Conservation (phyloP, 352 stramenopile genomes). For the Globisporangium okanoganense region DNA sequence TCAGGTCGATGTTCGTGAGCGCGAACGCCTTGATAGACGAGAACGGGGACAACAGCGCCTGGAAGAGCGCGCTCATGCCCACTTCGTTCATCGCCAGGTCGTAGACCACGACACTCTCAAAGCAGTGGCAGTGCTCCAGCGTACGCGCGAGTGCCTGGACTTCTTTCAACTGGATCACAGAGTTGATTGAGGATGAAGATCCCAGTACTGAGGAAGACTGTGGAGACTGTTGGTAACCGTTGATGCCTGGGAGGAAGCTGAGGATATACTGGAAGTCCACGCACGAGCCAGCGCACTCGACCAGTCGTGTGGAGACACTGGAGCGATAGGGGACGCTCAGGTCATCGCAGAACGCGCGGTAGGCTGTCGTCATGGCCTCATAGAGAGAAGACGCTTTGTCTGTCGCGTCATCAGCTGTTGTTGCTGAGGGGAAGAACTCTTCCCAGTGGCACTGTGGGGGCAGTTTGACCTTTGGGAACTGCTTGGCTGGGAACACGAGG, state of each 20-base stretch:
- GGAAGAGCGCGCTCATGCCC: constrained; percentile 47
- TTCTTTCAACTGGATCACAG: constrained; percentile 31
- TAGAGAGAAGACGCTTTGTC: constrained; percentile 14
- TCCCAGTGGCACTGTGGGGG: constrained; percentile 44
- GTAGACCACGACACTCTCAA: constrained; percentile 45
- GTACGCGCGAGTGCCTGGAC: constrained; percentile 41
- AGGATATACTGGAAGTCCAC: constrained; percentile 72
- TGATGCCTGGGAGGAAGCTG: constrained; percentile 24
- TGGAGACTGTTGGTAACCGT: constrained; percentile 22
- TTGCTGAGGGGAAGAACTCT: constrained; percentile 41
- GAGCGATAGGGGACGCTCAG: constrained; percentile 38
- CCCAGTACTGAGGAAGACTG: constrained; percentile 3
- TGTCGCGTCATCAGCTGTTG: not conserved
- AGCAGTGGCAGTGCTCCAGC: constrained; percentile 36
- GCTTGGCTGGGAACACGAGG: constrained; percentile 39
- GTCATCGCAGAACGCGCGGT: constrained; percentile 62
- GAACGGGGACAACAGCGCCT: constrained; percentile 33
- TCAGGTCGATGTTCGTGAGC: constrained; percentile 49
- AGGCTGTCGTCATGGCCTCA: constrained; percentile 40
- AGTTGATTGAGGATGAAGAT: not conserved
- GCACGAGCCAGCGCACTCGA: constrained; percentile 43
- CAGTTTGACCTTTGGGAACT: constrained; percentile 27
- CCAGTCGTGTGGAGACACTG: constrained; percentile 40
- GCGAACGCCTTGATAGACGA: constrained; percentile 36
- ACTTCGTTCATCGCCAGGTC: constrained; percentile 38